Evolutionary conservation across 371 early-diverging fungal species (phyloP).

Genomic region (Mucor irregularis): DNA sequence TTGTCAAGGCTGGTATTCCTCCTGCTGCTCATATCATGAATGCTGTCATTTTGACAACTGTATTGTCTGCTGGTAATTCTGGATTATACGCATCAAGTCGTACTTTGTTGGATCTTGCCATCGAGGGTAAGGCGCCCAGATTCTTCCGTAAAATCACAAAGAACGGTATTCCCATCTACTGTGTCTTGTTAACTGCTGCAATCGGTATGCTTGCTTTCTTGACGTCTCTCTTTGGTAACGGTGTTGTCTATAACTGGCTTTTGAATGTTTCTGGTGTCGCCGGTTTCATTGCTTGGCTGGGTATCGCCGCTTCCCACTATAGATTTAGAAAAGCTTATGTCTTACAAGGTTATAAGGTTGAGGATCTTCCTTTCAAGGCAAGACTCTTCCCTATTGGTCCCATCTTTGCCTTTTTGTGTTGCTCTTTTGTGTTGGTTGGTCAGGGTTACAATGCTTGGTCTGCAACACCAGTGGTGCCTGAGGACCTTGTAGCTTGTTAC

Average conservation of each 20-base stretch:
- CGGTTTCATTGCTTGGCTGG: constrained; percentile 78
- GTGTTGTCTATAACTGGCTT: constrained; percentile 54
- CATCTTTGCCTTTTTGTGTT: constrained; percentile 59
- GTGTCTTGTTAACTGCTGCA: constrained; percentile 46
- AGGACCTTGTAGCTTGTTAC: constrained; percentile 37
- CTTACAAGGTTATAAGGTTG: constrained; percentile 66
- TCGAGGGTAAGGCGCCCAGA: constrained; percentile 58
- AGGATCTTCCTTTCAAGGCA: constrained; percentile 73
- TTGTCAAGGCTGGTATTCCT: constrained; percentile 52
- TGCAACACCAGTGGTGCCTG: constrained; percentile 15
- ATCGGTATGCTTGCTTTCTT: constrained; percentile 58
- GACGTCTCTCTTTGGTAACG: constrained; percentile 49
- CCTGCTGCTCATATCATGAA: constrained; percentile 44
- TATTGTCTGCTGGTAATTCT: constrained; percentile 68
- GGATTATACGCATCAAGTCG: constrained; percentile 72
- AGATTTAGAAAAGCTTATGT: constrained; percentile 80
- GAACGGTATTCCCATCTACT: constrained; percentile 54
- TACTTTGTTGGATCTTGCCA: constrained; percentile 64
- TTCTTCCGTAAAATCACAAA: constrained; percentile 47
- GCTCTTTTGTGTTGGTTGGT: constrained; percentile 60
- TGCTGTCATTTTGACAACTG: constrained; percentile 56
- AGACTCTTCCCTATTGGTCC: constrained; percentile 72
- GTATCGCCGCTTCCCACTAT: constrained; percentile 74
- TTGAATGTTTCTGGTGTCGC: constrained; percentile 70
- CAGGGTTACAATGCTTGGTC: constrained; percentile 61